These are phyloP conservation scores for Fusarium xyrophilum DNA, from an alignment of 2,329 filamentous ascomycete genomes.

Conservation along the genomic window DNA sequence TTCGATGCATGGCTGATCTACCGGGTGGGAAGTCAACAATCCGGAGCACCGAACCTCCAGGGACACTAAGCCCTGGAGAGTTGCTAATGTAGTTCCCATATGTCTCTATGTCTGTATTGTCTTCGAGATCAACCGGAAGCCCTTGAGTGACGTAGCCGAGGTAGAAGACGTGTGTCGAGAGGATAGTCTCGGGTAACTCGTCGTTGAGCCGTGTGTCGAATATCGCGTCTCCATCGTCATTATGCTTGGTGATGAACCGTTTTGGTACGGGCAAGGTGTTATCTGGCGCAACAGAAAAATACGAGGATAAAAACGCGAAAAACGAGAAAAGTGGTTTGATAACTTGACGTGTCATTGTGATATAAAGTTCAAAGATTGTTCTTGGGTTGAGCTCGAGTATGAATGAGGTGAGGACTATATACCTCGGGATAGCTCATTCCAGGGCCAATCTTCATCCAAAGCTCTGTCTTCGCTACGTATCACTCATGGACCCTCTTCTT, in stretches of 20 bases:
- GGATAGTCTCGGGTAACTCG: constrained; percentile 9
- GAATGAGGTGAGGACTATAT: not conserved
- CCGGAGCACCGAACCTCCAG: constrained; percentile 52
- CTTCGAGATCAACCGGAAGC: constrained; percentile 14
- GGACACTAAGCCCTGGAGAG: constrained; percentile 38
- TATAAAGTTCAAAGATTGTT: not conserved
- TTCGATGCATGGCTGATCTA: constrained; percentile 50
- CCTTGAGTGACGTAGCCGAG: constrained; percentile 30
- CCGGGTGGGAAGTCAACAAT: constrained; percentile 57
- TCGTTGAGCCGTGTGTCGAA: constrained; percentile 27
- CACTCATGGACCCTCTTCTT: not conserved
- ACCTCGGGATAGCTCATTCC: not conserved
- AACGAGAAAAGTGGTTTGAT: not conserved
- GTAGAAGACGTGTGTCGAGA: constrained; percentile 27
- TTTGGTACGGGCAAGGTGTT: constrained; percentile 26
- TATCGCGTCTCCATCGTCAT: constrained; percentile 29
- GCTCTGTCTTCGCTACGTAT: not conserved
- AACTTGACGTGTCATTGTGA: not conserved
- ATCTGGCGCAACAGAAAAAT: not conserved
- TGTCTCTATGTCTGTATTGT: constrained; percentile 19
- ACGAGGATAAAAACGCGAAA: not conserved
- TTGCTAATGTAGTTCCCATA: constrained; percentile 19
- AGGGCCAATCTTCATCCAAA: not conserved
- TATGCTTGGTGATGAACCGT: constrained; percentile 34
- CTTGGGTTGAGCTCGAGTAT: not conserved